These are phyloP conservation scores for Mucor saturninus DNA, from an alignment of 371 early-diverging fungal species.

Conservation along the genomic window DNA sequence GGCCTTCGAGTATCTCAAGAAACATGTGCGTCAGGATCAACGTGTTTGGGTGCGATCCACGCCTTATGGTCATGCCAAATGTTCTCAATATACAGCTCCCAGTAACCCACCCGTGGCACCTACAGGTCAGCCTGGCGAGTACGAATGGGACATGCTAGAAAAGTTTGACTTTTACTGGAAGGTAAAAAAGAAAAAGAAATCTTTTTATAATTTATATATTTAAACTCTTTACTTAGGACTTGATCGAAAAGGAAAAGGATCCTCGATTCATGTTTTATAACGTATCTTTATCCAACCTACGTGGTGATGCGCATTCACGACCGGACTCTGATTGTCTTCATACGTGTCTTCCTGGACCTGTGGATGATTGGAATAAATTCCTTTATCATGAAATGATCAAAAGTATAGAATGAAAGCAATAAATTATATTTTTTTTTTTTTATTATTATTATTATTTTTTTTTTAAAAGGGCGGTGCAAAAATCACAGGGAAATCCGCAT, in stretches of 20 bases:
- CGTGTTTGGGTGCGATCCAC: slow-evolving; percentile 43
- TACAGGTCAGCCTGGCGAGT: slow-evolving; percentile 32
- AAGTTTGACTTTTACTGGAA: slow-evolving; percentile 40
- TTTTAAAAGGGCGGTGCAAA: slow-evolving; percentile 26
- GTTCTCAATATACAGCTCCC: slow-evolving; percentile 40
- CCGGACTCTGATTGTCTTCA: slow-evolving; percentile 53
- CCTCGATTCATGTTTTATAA: slow-evolving; percentile 37
- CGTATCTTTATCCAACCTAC: slow-evolving; percentile 38
- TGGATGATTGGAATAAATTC: slow-evolving; percentile 54
- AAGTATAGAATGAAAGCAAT: not conserved
- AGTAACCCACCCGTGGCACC: slow-evolving; percentile 19
- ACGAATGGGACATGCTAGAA: slow-evolving; percentile 51
- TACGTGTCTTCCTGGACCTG: slow-evolving; percentile 54
- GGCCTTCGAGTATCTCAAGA: slow-evolving; percentile 34
- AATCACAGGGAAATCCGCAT: slow-evolving; percentile 27
- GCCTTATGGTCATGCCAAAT: slow-evolving; percentile 46
- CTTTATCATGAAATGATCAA: slow-evolving; percentile 42
- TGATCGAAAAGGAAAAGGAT: slow-evolving; percentile 31
- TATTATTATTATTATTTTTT: not conserved
- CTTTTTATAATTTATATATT: not conserved
- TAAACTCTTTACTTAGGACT: slow-evolving; percentile 20
- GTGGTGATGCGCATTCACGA: slow-evolving; percentile 54
- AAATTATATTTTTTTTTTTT: not conserved
- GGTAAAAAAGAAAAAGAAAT: slow-evolving; percentile 16
- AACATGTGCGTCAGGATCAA: slow-evolving; percentile 30